Base-by-base conservation (phyloP, 2,329 filamentous ascomycete genomes). In the Fusarium kyushuense region DNA sequence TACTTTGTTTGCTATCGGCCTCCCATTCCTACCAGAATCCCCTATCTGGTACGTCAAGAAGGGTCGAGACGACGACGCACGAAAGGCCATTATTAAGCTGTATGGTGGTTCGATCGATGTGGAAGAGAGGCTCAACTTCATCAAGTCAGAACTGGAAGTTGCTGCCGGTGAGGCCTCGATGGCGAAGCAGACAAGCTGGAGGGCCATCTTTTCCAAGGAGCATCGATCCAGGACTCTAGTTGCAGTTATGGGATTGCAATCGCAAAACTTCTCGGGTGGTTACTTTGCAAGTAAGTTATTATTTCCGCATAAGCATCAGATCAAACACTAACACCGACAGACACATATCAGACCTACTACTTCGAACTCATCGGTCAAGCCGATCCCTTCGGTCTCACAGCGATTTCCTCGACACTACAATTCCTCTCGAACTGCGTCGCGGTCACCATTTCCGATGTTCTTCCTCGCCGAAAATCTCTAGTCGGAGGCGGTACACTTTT, bases 291-390 rank as follows among this genome's bases (percentile, higher is more conserved):
- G 73, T 75, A 49, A 63, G 73, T 72, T 6, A 16, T 1, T 3
- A 6, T 12, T 8, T 4, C 1, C 2, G 1, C 2, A 5, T 4
- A n/a, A n/a, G 1, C 0, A 0, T 6, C 10, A 1, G 1, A 7
- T 1, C 3, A 25, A 7, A 2, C n/a, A 17, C 43, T 63, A n/a
- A 72, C 12, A 2, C 7, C 12, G 6, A 1, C 32, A 74, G 72
- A 75, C 43, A 75, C 73, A 0, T 75, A 76, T 16, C 74, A 76
- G 54, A 76, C 74, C 0, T 76, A 76, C 41, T 76, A 76, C 30
- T 76, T 76, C 36, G 72, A 76, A 21, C 73, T 76, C 60, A 76
- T 76, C 8, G 74, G 74, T 9, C 74, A 76, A 52, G 41, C 74
- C 9, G 70, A 76, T 6, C 69, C 74, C 12, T 76, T 76, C 33